phyloP scores from a whole-genome alignment of 371 early-diverging fungal species.

The Rhizomucor miehei region DNA sequence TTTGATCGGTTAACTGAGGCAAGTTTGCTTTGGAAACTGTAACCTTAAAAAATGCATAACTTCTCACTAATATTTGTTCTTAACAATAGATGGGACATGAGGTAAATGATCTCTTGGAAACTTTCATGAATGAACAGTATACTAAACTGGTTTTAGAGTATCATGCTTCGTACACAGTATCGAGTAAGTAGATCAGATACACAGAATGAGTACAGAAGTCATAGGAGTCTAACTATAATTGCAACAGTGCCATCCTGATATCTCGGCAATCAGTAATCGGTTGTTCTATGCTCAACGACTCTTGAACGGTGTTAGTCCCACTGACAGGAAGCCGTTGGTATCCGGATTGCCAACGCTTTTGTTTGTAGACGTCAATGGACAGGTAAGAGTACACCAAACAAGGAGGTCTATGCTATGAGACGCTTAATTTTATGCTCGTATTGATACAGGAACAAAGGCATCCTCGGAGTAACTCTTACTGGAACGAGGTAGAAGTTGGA shows the following conservation, averaged over 20 bases:
- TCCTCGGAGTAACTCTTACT: conserved; percentile 41
- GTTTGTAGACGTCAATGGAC: conserved; percentile 65
- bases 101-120: conserved; percentile 7
- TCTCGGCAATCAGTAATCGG: conserved; percentile 71
- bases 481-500: conserved; percentile 55
- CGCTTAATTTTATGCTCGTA: no score
- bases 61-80: neutral
- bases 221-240: no score
- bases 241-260: conserved; percentile 81
- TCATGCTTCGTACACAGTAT: conserved; percentile 83
- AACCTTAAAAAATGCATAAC: no score
- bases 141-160: conserved; percentile 18
- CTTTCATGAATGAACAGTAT: neutral
- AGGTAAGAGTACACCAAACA: no score
- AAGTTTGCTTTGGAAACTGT: conserved; percentile 8
- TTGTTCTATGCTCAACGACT: conserved; percentile 76
- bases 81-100: conserved; percentile 25
- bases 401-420: no score
- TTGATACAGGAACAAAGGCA: conserved; percentile 42
- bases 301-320: conserved; percentile 50
- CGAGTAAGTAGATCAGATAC: conserved; percentile 47
- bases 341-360: conserved; percentile 60
- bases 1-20: conserved; percentile 78
- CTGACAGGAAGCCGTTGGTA: conserved; percentile 55
- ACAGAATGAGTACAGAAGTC: no score